These are phyloP conservation scores for Macaranga tanarius DNA, from an alignment of 441 rosid genomes.

Conservation along the genomic window DNA sequence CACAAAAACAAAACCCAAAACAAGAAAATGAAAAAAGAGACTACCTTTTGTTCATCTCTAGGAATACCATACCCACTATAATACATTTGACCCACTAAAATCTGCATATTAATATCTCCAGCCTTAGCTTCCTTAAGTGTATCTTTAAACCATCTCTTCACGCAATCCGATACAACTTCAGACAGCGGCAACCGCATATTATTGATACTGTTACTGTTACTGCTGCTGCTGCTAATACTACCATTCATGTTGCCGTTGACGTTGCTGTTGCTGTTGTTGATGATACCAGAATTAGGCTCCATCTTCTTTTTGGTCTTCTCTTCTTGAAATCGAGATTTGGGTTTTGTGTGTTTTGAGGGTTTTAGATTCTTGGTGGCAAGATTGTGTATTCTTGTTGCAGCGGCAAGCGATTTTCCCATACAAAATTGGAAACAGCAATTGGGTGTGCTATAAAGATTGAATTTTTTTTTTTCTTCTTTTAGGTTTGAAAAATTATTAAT, in stretches of 20 bases:
- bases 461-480: background rate
- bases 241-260: background rate
- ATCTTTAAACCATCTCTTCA: conserved; percentile 88
- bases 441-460: no score
- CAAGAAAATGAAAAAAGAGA: background rate
- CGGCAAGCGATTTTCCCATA: conserved; percentile 59
- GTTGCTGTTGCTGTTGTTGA: conserved; percentile 7
- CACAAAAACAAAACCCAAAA: conserved; percentile 11
- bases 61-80: conserved; percentile 80
- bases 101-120: conserved; percentile 88
- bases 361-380: conserved; percentile 36
- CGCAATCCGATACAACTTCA: conserved; percentile 78
- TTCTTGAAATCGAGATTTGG: conserved; percentile 28
- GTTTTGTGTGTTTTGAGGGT: conserved; percentile 35
- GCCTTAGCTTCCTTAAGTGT: conserved; percentile 89
- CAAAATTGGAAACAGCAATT: conserved; percentile 6
- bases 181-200: conserved; percentile 57
- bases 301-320: conserved; percentile 26
- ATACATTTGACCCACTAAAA: conserved; percentile 87
- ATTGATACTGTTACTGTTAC: conserved; percentile 14
- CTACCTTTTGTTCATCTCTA: conserved; percentile 60
- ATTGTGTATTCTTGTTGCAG: conserved; percentile 40
- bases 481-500: no score
- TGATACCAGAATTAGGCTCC: conserved; percentile 42
- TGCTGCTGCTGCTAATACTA: conserved; percentile 2